Percentiles rank a stretch among this genome's conserved stretches.
Evolutionary conservation across 805 yeast species (phyloP).

Genomic region (Sporopachydermia lactativora): DNA sequence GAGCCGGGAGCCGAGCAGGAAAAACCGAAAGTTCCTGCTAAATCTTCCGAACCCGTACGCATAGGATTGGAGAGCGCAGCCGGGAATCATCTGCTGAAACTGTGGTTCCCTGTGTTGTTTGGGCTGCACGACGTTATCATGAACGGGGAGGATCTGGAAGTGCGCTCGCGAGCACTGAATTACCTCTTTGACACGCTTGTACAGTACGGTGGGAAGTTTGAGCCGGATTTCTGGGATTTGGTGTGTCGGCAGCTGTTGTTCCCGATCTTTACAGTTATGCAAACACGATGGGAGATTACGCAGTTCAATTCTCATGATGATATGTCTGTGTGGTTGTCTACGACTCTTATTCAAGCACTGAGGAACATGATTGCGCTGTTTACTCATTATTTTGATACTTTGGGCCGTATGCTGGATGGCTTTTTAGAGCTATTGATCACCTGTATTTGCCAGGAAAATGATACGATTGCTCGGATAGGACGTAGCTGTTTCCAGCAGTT

Average conservation of each 20-base stretch:
- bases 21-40: slow-evolving; percentile 6
- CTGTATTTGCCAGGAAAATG: slow-evolving; percentile 94
- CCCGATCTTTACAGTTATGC: slow-evolving; percentile 78
- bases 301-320: slow-evolving; percentile 66
- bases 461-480: slow-evolving; percentile 91
- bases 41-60: slow-evolving; percentile 13
- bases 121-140: slow-evolving; percentile 82
- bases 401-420: slow-evolving; percentile 63
- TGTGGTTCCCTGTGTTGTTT: slow-evolving; percentile 79
- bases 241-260: slow-evolving; percentile 67
- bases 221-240: slow-evolving; percentile 65
- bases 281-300: slow-evolving; percentile 59
- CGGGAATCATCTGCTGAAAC: slow-evolving; percentile 18
- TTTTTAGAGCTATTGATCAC: slow-evolving; percentile 65
- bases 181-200: slow-evolving; percentile 70
- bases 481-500: slow-evolving; percentile 75
- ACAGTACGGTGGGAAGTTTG: slow-evolving; percentile 67
- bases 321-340: slow-evolving; percentile 88
- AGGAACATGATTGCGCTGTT: slow-evolving; percentile 77
- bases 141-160: slow-evolving; percentile 91
- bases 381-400: slow-evolving; percentile 64
- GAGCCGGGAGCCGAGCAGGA: slow-evolving; percentile 4
- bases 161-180: slow-evolving; percentile 76
- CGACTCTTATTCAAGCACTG: slow-evolving; percentile 91
- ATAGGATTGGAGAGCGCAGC: neutral